These are phyloP conservation scores for Ophiostoma himal-ulmi DNA, from an alignment of 2,329 filamentous ascomycete genomes.

Conservation along the genomic window DNA sequence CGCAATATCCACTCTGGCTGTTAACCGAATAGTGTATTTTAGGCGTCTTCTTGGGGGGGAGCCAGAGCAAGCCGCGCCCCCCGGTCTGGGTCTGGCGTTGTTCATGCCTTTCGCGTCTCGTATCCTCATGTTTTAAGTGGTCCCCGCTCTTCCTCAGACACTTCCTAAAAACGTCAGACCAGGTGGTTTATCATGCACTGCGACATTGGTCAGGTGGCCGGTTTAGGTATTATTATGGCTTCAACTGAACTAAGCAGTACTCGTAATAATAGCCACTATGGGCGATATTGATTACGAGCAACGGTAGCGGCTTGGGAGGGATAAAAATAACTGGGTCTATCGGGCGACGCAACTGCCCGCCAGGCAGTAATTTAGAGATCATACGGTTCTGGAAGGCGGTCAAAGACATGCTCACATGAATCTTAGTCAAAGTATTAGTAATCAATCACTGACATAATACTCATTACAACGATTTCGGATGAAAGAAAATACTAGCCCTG, in stretches of 20 bases:
- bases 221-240: constrained; percentile 3
- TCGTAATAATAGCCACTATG: no score
- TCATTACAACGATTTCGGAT: constrained; percentile 10
- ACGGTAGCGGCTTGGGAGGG: background rate
- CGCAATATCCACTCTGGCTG: constrained; percentile 12
- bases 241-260: background rate
- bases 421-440: background rate
- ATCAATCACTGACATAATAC: background rate
- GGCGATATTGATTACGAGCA: background rate
- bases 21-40: constrained; percentile 1
- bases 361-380: background rate
- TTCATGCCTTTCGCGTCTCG: constrained; percentile 14
- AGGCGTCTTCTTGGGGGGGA: background rate
- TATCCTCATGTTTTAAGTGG: constrained; percentile 11
- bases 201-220: background rate
- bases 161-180: background rate
- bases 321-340: background rate
- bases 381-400: background rate
- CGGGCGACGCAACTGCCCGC: background rate
- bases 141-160: background rate
- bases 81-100: constrained; percentile 7
- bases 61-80: background rate
- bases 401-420: background rate
- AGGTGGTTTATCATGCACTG: constrained; percentile 7
- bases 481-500: constrained; percentile 26